Evolutionary conservation across 306 rosid species (phyloP), one percentile per base, ranked within the genome.

Genomic region (Rosa chinensis): DNA sequence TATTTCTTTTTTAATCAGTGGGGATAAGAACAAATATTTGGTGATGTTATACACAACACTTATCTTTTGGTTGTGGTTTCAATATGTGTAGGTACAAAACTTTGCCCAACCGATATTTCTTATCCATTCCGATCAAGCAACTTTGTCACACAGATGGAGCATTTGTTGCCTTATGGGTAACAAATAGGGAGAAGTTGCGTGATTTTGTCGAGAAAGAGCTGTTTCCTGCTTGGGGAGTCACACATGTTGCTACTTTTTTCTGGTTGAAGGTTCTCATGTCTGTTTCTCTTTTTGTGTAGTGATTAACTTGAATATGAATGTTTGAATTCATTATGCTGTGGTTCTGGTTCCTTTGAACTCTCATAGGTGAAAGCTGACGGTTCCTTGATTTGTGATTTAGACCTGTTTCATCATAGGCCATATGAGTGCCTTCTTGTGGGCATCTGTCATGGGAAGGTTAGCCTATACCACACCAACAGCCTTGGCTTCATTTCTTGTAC

Each of bases 331-430:
- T 70, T 79, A 72, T 76, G 73, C 66, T 81, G 55, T 83, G n/a
- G 69, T 74, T 55, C 45, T 59, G 79, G 35, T 80, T 74, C 81
- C 61, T 55, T 52, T 76, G 67, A 81, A 77, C 23, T 66, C 42
- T 75, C 70, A 49, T 87, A 94, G 99, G 95, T 94, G 76, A 94
- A 92, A 88, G 82, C 90, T 77, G 90, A 89, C 78, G 95, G 91
- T 78, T 89, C 92, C 13, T 78, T 82, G 89, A 91, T 91, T 72
- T 61, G 87, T 87, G 97, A 94, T 84, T 76, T 94, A 69, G 99
- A 94, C 80, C 89, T 91, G 77, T 92, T 92, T 80, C 97, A 92
- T 86, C 99, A 92, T 80, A 89, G 91, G 85, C 99, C 99, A 9
- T 94, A 94, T 42, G 99, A 94, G 80, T 85, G 91, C 88, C 92